Evolutionary conservation across 768 basidiomycete species (phyloP), one percentile per base, ranked within the genome.

Genomic region (Podaxis carcinomalis): DNA sequence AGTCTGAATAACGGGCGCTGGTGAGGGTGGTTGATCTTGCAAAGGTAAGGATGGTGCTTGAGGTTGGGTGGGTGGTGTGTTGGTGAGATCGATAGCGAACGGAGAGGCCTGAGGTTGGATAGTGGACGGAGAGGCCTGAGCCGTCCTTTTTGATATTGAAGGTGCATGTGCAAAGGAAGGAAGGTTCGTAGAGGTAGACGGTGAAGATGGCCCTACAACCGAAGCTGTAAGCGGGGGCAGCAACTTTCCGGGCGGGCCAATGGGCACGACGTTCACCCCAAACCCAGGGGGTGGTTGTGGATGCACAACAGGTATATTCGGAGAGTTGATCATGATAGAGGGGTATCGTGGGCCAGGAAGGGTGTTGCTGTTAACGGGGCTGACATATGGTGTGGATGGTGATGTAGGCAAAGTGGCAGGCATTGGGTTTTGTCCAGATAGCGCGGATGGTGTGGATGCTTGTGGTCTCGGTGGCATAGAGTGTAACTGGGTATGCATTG

Each of bases 191-290:
- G 57, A 51, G 7, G 44, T 21, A 5, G 9, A 23, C 4, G 59
- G 39, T 11, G 51, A 44, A n/a, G 21, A 11, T 5, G 47, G 59
- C 44, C 42, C 53, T 51, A 35, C 16, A 5, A 52, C 40, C 7
- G 42, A 52, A 37, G 57, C 57, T 27, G 21, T 10, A 19, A 57
- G 57, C n/a, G 57, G 57, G 5, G 57, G 47, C 28, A 57, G 27
- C 14, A 57, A 14, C 36, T 50, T 49, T 16, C 57, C 57, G 21
- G 57, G 36, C 5, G 57, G 57, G 11, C 57, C 57, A 39, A 57
- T 57, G n/a, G 46, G 47, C n/a, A 57, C 57, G 21, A 51, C 35
- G 6, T 49, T 50, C 56, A 57, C 50, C 11, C 21, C 35, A 21
- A 23, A 23, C 23, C 25, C 47, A 49, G 21, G 19, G 7, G 42